Base-by-base conservation (phyloP, 108 stramenopile genomes). In the Skeletonema tropicum region DNA sequence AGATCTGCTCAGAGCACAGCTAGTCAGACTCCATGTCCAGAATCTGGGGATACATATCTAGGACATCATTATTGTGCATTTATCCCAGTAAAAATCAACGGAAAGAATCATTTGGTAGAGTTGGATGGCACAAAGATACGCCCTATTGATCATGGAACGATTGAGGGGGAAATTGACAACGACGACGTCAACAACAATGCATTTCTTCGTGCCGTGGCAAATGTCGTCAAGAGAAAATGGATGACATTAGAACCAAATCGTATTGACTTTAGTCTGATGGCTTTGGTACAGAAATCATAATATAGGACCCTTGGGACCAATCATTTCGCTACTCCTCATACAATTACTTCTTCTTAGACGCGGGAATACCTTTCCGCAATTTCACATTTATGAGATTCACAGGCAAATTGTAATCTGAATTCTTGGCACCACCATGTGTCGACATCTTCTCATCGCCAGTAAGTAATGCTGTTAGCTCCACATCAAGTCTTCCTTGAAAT, bases 321-420 rank as follows among this genome's bases (percentile, higher is more conserved):
- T n/a, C n/a, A n/a, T n/a, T n/a, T n/a, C n/a, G n/a, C n/a, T n/a
- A n/a, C n/a, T n/a, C n/a, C n/a, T 29, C 26, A 29, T 36, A 21
- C 9, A 11, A 62, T 25, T 73, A 67, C 49, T 83, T 86, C 60
- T 89, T 90, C 35, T 85, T 66, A 13, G n/a, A n/a, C n/a, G 85
- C 86, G 55, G 93, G 90, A 15, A 92, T 90, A 60, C 92, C 92
- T 61, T 92, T 95, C 45, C 81, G 79, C 46, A 92, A 64, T 6
- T 38, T 70, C 19, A 89, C 77, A 10, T 86, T 77, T 15, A 95
- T 79, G 0, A 87, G 82, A 68, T 68, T 73, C 55, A 81, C 81
- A 23, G 94, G 91, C 17, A 95, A 35, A 41, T 42, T 49, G 33
- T 90, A 92, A 6, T 82, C 76, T 7, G 79, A 69, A 46, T 81